Base-by-base conservation (phyloP, 306 rosid genomes). In the Vigna hirtella region DNA sequence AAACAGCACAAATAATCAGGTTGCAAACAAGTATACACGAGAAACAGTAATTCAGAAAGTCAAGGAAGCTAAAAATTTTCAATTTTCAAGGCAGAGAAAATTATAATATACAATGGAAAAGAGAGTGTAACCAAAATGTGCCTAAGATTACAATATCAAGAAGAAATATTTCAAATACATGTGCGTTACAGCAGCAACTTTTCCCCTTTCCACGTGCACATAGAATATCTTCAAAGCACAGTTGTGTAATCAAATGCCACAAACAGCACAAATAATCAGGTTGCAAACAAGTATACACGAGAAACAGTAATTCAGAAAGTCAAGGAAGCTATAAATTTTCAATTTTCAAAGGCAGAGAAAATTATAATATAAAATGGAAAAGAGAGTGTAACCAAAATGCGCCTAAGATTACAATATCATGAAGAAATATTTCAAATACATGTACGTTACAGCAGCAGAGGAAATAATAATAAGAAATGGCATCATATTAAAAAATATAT, bases 391-490 rank as follows among this genome's bases (percentile, higher is more conserved):
- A 58, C 26, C 52, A 83, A 36, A 36, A 66, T 11, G 24, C 40
- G 40, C 40, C 24, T 3, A 24, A 24, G 68, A 47, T 24, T 22
- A 56, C 1, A 32, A 63, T 16, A 56, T n/a, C 17, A n/a, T 36
- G 22, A n/a, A 55, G 24, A 52, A 47, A 57, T 13, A 32, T 50
- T 11, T 28, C 11, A 42, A 51, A 20, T 36, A 42, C 15, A 59
- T 42, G 50, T 73, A 59, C 42, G 50, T 73, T 30, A 53, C 11
- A 67, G 32, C 67, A 61, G 34, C 58, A 80, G 5, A 72, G 57
- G 58, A 76, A 66, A 16, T 10, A 22, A 45, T 9, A 52, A 22
- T 4, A 77, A 43, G 71, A 56, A 14, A 3, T 7, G 22, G 8
- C 15, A 3, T 4, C 15, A 51, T 6, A 34, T 34, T 4, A 70